Conservation (phyloP, 345 rosid species). For the Erucastrum elatum region DNA sequence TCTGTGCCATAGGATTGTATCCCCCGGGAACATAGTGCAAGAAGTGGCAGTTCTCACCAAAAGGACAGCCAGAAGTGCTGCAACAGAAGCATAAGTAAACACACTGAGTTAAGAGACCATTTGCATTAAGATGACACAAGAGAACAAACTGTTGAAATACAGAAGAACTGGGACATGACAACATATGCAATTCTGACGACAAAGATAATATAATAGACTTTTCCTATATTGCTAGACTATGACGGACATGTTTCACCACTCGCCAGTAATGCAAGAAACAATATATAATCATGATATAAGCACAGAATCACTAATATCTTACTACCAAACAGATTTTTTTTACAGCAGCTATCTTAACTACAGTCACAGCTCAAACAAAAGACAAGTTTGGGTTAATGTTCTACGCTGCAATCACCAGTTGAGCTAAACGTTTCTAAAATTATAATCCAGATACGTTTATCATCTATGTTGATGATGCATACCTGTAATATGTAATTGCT, state of each 20-base stretch:
- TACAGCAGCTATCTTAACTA: slow-evolving; percentile 11
- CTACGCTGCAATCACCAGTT: not conserved
- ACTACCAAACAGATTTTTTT: slow-evolving; percentile 12
- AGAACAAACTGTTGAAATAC: not conserved
- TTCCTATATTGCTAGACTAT: not conserved
- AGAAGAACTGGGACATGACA: not conserved
- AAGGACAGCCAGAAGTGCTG: slow-evolving; percentile 97
- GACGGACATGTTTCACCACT: slow-evolving; percentile 1
- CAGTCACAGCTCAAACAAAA: slow-evolving; percentile 10
- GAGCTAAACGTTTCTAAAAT: slow-evolving; percentile 5
- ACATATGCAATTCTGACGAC: not conserved
- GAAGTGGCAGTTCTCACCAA: slow-evolving; percentile 97
- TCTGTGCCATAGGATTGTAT: slow-evolving; percentile 74
- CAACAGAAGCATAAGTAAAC: slow-evolving; percentile 28
- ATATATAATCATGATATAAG: slow-evolving; percentile 6
- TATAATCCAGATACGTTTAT: slow-evolving; percentile 13
- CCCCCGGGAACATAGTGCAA: slow-evolving; percentile 98
- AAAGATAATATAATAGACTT: not conserved
- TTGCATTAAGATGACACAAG: slow-evolving; percentile 17
- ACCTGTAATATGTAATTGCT: slow-evolving; percentile 40
- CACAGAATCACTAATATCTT: slow-evolving; percentile 9
- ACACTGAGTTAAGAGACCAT: slow-evolving; percentile 14
- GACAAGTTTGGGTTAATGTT: slow-evolving; percentile 9
- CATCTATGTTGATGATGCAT: not conserved
- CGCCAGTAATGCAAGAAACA: not conserved